Evolutionary conservation across 495 filamentous ascomycete species (phyloP), one percentile per base, ranked within the genome.

Genomic region (Podospora bellae-mahoneyi): DNA sequence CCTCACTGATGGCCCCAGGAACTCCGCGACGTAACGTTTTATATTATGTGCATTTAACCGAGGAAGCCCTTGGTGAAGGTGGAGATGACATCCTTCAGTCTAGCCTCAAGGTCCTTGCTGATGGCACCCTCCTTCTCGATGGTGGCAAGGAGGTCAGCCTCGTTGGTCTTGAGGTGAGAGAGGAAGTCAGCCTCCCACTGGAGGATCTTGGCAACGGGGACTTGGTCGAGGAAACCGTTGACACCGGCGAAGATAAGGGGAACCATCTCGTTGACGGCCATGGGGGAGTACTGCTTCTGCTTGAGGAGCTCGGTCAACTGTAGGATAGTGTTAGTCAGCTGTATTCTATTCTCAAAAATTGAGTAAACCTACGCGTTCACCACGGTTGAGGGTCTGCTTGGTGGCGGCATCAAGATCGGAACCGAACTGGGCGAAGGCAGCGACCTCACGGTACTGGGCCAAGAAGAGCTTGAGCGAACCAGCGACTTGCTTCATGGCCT

Each of bases 401-500:
- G 95, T 99, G 71, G 95, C 88, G 74, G 95, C 95, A 86, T 99
- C 95, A 69, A 99, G 87, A 89, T 99, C 95, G 78, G 95, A 99
- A 89, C 95, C 95, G 89, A 99, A 99, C 84, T 99, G 95, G 76
- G 95, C 95, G 84, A 99, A 99, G 75, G 95, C 95, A 79, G 95
- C 95, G 70, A 99, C 95, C 85, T 99, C 95, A 94, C 95, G 95
- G 87, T 99, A 99, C 87, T 99, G 95, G 78, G 95, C 95, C 89
- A 99, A 93, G 92, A 98, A 99, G 75, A 99, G 92, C 88, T 99
- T 99, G 77, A 99, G 87, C 74, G 94, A 97, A 88, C 95, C 95
- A 79, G 95, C 95, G 79, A 99, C 95, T 89, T 99, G 95, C 88
- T 98, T 99, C 95, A 99, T 99, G 84, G 95, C 93, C 91, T 99